Conservation (phyloP, 83 land plant species). For the Larix sibirica region DNA sequence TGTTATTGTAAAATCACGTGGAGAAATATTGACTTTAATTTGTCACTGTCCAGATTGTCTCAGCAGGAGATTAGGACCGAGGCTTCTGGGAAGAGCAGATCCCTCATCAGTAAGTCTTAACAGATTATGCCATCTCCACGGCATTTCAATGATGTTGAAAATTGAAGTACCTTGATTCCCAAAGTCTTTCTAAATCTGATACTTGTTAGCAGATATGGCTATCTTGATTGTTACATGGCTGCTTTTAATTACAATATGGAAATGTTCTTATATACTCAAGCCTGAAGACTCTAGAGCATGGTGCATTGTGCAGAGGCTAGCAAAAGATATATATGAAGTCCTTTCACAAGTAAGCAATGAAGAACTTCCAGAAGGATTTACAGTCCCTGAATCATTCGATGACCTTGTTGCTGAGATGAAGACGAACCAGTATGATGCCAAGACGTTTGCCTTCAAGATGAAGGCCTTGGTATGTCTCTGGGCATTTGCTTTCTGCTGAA, state of each 20-base stretch:
- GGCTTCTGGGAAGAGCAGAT: conserved; percentile 56
- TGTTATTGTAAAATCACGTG: background rate
- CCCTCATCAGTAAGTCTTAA: conserved; percentile 51
- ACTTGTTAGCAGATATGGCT: background rate
- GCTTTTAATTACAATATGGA: background rate
- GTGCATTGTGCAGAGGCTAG: conserved; percentile 49
- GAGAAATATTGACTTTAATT: background rate
- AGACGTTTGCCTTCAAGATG: conserved; percentile 66
- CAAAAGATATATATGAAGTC: conserved; percentile 51
- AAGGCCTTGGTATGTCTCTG: conserved; percentile 69
- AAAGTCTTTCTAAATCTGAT: background rate
- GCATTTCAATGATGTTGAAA: background rate
- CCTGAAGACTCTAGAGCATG: background rate
- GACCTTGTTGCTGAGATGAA: conserved; percentile 77
- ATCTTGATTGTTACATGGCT: too few species aligned
- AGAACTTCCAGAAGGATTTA: conserved; percentile 60
- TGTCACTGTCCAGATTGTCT: conserved; percentile 79
- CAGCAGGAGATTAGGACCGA: conserved; percentile 87
- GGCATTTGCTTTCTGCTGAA: too few species aligned
- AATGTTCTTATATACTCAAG: background rate
- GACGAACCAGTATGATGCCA: conserved; percentile 58
- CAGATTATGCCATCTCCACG: background rate
- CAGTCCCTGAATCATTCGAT: conserved; percentile 64
- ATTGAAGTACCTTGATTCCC: background rate
- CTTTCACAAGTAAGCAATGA: conserved; percentile 60